A percentile compares a stretch with the other conserved stretches of the same genome.
These are phyloP conservation scores for Mycena sanguinolenta DNA, from an alignment of 768 basidiomycete species.

Conservation along the genomic window DNA sequence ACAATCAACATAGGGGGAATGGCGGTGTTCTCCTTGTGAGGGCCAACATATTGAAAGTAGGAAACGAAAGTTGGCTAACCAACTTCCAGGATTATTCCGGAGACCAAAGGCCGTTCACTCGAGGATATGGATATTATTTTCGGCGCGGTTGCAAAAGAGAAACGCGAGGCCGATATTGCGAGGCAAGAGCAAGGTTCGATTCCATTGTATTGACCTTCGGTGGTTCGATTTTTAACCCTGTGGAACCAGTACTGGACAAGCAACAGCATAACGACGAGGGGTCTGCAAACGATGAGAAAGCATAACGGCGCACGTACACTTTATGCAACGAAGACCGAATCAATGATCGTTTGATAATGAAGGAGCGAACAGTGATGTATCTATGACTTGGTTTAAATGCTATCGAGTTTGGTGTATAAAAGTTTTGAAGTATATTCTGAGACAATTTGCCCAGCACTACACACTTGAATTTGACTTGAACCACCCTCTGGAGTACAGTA, in stretches of 20 bases:
- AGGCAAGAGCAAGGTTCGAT: conserved; percentile 56
- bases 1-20: conserved; percentile 81
- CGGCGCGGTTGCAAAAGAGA: conserved; percentile 67
- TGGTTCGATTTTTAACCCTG: background rate
- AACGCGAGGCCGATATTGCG: conserved; percentile 66
- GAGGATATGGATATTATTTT: conserved; percentile 69
- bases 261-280: background rate
- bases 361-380: too few species aligned
- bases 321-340: too few species aligned
- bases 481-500: too few species aligned
- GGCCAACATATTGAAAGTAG: background rate
- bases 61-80: background rate
- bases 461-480: too few species aligned
- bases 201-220: background rate
- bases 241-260: background rate
- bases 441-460: too few species aligned
- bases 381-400: too few species aligned
- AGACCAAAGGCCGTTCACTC: conserved; percentile 70
- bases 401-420: too few species aligned
- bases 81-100: conserved; percentile 63
- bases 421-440: too few species aligned
- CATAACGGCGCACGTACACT: too few species aligned
- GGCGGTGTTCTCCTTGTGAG: conserved; percentile 75
- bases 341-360: too few species aligned
- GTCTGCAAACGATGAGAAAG: background rate